Conservation (phyloP, 179 eudicot genomes). For the Gypsophila paniculata region DNA sequence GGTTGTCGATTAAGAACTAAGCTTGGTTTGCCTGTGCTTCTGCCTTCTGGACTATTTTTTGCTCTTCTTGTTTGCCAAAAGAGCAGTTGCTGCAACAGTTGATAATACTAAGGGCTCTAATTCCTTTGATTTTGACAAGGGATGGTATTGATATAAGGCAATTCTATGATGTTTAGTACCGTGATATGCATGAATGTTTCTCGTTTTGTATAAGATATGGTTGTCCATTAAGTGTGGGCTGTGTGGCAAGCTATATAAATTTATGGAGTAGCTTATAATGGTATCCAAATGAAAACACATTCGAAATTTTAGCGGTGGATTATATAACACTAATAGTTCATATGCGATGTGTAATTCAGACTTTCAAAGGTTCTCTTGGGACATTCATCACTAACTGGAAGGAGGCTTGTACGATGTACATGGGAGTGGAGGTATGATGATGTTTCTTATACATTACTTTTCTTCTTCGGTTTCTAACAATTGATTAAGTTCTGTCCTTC, state of each 20-base stretch:
- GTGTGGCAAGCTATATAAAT: background rate
- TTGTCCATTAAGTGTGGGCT: background rate
- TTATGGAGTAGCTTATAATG: background rate
- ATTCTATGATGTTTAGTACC: background rate
- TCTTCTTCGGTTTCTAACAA: background rate
- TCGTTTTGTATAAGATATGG: background rate
- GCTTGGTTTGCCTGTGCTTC: background rate
- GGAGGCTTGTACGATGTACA: conserved; percentile 51
- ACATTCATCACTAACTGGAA: conserved; percentile 61
- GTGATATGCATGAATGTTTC: background rate
- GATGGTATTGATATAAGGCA: too few species aligned
- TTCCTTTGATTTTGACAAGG: too few species aligned
- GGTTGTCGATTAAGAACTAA: background rate
- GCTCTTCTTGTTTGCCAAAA: background rate
- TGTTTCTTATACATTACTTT: background rate
- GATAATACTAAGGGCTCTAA: background rate
- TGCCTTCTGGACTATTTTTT: background rate
- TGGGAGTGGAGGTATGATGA: conserved; percentile 43
- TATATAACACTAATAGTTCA: background rate
- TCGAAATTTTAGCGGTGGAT: background rate
- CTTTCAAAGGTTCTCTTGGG: conserved; percentile 33
- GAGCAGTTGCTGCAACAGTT: background rate
- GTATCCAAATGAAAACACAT: background rate
- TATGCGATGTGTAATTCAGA: conserved; percentile 9
- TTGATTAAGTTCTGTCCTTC: background rate